Conservation (phyloP, 495 filamentous ascomycete genomes). For the Penicillium dipodomyicola region DNA sequence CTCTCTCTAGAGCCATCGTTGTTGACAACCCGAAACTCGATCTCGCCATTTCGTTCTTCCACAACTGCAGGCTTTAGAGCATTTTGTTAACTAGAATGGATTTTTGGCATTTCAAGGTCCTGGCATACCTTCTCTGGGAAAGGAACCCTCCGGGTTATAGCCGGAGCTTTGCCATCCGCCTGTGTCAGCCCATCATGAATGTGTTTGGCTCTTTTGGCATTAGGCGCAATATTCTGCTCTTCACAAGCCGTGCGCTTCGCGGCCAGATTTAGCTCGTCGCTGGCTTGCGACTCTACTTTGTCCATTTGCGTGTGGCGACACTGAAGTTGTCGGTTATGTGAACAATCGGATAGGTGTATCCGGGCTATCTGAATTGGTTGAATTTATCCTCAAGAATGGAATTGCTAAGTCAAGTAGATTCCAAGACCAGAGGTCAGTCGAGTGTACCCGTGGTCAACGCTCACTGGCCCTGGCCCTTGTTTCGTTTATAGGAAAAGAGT, state of each 20-base stretch:
- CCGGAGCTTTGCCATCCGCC: neutral
- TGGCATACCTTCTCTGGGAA: conserved; percentile 73
- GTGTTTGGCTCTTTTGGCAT: neutral
- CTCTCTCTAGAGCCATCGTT: conserved; percentile 90
- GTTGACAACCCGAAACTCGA: conserved; percentile 97
- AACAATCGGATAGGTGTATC: neutral
- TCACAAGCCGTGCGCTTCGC: neutral
- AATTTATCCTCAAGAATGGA: too few relatives aligned
- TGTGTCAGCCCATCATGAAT: neutral
- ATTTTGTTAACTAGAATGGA: neutral
- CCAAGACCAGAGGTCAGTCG: neutral
- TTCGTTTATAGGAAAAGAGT: neutral
- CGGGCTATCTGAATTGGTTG: too few relatives aligned
- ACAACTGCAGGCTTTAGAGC: conserved; percentile 71
- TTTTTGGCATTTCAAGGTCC: neutral
- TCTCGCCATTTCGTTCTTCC: conserved; percentile 92
- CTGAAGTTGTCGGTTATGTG: neutral
- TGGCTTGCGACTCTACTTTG: neutral
- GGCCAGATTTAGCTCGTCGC: neutral
- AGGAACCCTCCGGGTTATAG: conserved; percentile 47
- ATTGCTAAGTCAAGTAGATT: neutral
- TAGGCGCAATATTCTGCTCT: neutral
- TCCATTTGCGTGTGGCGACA: neutral
- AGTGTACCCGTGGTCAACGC: too few relatives aligned
- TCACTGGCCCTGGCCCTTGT: neutral